Evolutionary conservation across 73 alveolate species (phyloP).

Genomic region (Symbiodinium pilosum): DNA sequence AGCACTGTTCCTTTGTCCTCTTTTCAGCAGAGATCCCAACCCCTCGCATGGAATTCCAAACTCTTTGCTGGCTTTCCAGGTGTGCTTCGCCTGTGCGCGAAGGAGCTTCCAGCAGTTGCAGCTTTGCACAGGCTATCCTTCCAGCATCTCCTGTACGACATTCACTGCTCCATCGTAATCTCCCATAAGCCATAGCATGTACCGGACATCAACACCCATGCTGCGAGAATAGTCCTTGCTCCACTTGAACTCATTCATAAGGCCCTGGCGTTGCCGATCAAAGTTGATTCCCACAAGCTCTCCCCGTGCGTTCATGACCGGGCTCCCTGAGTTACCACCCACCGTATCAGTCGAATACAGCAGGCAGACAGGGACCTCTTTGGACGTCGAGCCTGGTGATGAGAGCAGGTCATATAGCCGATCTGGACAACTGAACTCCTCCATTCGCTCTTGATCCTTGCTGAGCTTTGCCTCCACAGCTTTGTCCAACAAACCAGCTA

Average conservation of each 20-base stretch:
- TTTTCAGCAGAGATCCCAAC: no score
- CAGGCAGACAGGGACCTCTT: background rate
- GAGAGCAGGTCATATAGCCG: background rate
- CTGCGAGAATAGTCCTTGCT: background rate
- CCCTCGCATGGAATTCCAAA: no score
- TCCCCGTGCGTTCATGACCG: background rate
- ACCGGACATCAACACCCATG: slow-evolving; percentile 3
- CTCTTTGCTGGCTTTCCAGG: no score
- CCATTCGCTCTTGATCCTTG: background rate
- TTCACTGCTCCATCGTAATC: background rate
- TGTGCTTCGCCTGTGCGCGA: no score
- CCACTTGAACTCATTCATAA: slow-evolving; percentile 10
- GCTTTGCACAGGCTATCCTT: background rate
- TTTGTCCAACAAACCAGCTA: background rate
- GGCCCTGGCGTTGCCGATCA: slow-evolving; percentile 1
- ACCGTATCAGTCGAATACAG: background rate
- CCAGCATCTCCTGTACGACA: background rate
- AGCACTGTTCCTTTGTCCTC: no score
- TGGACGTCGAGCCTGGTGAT: background rate
- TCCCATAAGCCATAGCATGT: slow-evolving; percentile 8
- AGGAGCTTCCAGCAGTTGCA: no score
- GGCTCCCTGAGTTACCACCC: slow-evolving; percentile 13
- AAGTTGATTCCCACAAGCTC: background rate
- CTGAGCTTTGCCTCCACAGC: slow-evolving; percentile 16
- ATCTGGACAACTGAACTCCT: background rate